Evolutionary conservation across 441 rosid species (phyloP).

Genomic region (Pelargonium australe): DNA sequence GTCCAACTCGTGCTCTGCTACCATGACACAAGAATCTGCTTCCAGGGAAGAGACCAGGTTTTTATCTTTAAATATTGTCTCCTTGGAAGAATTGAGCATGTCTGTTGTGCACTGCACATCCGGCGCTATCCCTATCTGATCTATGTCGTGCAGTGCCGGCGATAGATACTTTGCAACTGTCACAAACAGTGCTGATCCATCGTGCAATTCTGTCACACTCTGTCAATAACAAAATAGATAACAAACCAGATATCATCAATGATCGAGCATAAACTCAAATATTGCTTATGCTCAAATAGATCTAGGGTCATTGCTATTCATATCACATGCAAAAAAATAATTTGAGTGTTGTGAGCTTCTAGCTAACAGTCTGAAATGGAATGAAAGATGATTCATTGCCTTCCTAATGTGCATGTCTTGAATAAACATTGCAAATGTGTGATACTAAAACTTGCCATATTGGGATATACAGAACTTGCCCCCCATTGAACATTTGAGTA

Average conservation of each 20-base stretch:
- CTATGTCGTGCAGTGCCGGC: conserved; percentile 26
- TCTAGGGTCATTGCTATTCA: neutral
- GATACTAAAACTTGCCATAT: neutral
- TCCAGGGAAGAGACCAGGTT: conserved; percentile 54
- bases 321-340: too few relatives aligned
- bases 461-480: neutral
- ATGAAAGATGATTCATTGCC: neutral
- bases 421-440: neutral
- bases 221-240: conserved; percentile 17
- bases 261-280: neutral
- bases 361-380: neutral
- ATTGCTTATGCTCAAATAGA: too few relatives aligned
- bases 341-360: too few relatives aligned
- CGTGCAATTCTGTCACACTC: conserved; percentile 81
- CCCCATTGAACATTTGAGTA: neutral
- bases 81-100: conserved; percentile 36
- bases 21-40: conserved; percentile 83
- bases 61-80: conserved; percentile 33
- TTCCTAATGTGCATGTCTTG: neutral
- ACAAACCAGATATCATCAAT: neutral
- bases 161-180: conserved; percentile 88
- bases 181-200: conserved; percentile 79
- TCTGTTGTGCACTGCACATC: conserved; percentile 29
- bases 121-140: conserved; percentile 40
- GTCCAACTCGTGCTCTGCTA: conserved; percentile 80